These are phyloP conservation scores for Entophlyctis helioformis DNA, from an alignment of 192 early-diverging fungal genomes.

Conservation along the genomic window DNA sequence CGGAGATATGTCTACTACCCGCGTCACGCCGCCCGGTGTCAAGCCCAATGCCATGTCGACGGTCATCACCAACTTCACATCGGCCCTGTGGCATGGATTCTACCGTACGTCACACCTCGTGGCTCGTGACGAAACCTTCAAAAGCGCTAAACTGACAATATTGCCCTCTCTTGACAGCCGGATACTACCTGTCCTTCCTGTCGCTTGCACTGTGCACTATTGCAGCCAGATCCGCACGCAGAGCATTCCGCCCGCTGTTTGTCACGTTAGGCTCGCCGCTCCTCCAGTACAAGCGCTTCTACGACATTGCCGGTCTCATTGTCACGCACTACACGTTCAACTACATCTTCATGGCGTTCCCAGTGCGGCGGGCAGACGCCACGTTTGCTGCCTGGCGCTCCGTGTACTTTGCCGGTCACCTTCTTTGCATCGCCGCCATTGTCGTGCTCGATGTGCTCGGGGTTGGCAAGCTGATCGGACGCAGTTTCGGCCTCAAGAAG, in stretches of 20 bases:
- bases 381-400: constrained; percentile 8
- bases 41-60: constrained; percentile 49
- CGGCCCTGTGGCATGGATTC: constrained; percentile 95
- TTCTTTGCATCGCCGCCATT: no score
- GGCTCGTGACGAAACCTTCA: no score
- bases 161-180: no score
- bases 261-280: constrained; percentile 18
- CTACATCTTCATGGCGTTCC: constrained; percentile 24
- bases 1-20: constrained; percentile 71
- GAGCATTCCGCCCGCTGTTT: constrained; percentile 51
- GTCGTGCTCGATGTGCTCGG: no score
- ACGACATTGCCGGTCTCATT: constrained; percentile 41
- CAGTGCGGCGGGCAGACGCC: constrained; percentile 9
- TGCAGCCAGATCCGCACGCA: constrained; percentile 42
- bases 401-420: constrained; percentile 9
- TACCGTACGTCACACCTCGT: no score
- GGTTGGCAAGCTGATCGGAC: no score
- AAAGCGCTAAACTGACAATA: no score
- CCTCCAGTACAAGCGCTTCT: constrained; percentile 34
- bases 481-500: no score
- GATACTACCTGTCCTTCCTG: constrained; percentile 48
- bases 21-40: constrained; percentile 36
- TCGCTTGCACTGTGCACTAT: constrained; percentile 44
- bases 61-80: constrained; percentile 64
- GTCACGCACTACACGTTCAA: constrained; percentile 15